Conservation (phyloP, 176 grass and related monocot genomes). For the Zoysia pacifica region DNA sequence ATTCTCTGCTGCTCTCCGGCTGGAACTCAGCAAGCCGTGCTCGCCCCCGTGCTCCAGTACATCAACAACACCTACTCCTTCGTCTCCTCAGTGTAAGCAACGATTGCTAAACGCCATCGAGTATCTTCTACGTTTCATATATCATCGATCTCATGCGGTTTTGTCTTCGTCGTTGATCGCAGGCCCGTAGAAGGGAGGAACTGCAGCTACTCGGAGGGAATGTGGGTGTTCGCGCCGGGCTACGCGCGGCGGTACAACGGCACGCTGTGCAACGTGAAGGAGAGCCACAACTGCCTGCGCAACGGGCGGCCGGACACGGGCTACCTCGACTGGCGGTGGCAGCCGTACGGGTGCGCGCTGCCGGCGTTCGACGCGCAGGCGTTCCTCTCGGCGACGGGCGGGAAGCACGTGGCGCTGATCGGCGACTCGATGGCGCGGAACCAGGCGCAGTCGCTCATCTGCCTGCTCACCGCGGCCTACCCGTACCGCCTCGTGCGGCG, state of each 20-base stretch:
- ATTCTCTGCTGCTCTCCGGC: conserved; percentile 18
- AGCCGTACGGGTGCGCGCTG: conserved; percentile 32
- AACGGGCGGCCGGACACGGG: conserved; percentile 47
- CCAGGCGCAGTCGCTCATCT: conserved; percentile 52
- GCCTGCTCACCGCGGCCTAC: conserved; percentile 37
- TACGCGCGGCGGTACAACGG: conserved; percentile 40
- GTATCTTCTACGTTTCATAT: neutral
- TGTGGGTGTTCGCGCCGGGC: conserved; percentile 47
- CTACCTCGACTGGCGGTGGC: conserved; percentile 60
- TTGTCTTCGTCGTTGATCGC: neutral
- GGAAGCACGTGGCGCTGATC: conserved; percentile 44
- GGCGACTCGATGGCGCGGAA: conserved; percentile 58
- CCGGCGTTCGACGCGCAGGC: conserved; percentile 39
- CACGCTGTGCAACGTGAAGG: conserved; percentile 41
- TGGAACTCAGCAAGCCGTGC: neutral
- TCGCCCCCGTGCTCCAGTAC: conserved; percentile 21
- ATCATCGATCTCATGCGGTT: neutral
- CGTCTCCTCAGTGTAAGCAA: conserved; percentile 8
- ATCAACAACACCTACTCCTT: conserved; percentile 36
- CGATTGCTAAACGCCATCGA: neutral
- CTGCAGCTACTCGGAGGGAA: conserved; percentile 46
- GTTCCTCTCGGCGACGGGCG: conserved; percentile 26
- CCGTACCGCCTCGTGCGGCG: conserved; percentile 29
- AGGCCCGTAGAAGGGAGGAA: neutral
- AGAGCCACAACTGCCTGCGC: conserved; percentile 53